Percentiles rank a stretch among this genome's conserved stretches.
Evolutionary conservation across 169 alveolate species (phyloP).

Genomic region (Plasmodium gallinaceum): DNA sequence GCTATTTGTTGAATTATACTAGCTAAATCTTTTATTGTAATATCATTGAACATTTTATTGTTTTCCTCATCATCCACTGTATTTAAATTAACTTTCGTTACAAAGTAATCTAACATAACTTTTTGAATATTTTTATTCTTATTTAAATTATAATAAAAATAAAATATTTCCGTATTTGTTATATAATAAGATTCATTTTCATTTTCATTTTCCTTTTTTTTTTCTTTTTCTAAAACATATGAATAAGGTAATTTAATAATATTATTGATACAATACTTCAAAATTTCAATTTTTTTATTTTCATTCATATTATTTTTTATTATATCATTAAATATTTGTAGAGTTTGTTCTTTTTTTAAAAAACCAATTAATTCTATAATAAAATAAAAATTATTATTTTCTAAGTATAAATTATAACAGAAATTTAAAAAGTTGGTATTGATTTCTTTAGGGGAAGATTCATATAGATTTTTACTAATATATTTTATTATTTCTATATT

Average conservation of each 20-base stretch:
- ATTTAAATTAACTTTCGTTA: conserved; percentile 66
- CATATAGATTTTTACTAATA: conserved; percentile 41
- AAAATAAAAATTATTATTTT: conserved; percentile 56
- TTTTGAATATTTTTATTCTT: conserved; percentile 72
- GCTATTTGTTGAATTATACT: conserved; percentile 74
- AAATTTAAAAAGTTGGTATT: conserved; percentile 49
- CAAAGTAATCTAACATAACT: conserved; percentile 76
- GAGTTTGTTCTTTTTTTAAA: conserved; percentile 55
- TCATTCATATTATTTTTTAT: conserved; percentile 60
- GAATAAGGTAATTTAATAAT: conserved; percentile 66
- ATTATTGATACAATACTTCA: conserved; percentile 54
- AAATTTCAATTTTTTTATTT: conserved; percentile 62
- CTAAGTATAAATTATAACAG: conserved; percentile 64
- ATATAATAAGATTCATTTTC: conserved; percentile 74
- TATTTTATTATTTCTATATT: conserved; percentile 73
- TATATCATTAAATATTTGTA: conserved; percentile 72
- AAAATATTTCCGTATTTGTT: conserved; percentile 73
- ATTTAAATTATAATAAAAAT: conserved; percentile 68
- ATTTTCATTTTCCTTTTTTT: conserved; percentile 32
- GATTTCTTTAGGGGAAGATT: conserved; percentile 26
- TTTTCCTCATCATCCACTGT: conserved; percentile 52
- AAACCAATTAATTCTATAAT: conserved; percentile 68
- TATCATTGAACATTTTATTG: conserved; percentile 54
- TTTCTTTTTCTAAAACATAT: conserved; percentile 31
- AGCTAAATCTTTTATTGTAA: conserved; percentile 73